phyloP scores from a whole-genome alignment of 2,329 filamentous ascomycete species.

The Aspergillus fumigatus region DNA sequence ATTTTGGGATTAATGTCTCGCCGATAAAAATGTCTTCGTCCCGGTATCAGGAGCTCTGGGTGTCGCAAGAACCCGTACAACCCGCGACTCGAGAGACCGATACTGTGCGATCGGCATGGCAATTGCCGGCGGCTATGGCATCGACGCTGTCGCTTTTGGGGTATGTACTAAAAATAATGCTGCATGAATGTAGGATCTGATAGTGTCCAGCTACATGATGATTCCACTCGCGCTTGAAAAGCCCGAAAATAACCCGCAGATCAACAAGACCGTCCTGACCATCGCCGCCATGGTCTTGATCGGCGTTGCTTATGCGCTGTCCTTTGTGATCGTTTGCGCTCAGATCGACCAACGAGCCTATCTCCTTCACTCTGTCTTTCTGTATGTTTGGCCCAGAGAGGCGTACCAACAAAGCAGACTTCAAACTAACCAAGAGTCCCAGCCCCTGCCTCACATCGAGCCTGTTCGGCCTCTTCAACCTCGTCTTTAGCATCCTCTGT shows the following conservation, averaged over 20 bases:
- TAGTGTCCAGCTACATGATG: constrained; percentile 24
- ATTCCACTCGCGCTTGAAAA: constrained; percentile 26
- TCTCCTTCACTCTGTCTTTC: constrained; percentile 27
- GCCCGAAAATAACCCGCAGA: constrained; percentile 12
- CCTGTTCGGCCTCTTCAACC: constrained; percentile 30
- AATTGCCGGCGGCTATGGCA: background rate
- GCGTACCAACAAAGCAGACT: background rate
- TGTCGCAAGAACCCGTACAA: background rate
- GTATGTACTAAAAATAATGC: constrained; percentile 16
- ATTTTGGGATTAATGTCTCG: background rate
- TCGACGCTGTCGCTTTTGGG: constrained; percentile 19
- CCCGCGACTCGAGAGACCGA: background rate
- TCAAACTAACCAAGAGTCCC: constrained; percentile 2
- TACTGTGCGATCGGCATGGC: background rate
- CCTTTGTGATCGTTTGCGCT: constrained; percentile 21
- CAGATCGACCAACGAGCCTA: constrained; percentile 21
- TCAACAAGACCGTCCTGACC: constrained; percentile 20
- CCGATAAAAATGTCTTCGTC: background rate
- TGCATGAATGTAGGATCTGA: background rate
- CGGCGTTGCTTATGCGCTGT: constrained; percentile 22
- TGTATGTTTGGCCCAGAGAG: constrained; percentile 18
- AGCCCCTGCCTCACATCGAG: constrained; percentile 24
- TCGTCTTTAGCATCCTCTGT: constrained; percentile 29
- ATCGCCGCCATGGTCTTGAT: constrained; percentile 26
- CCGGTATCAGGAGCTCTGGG: background rate